Percentiles rank a stretch among this genome's conserved stretches.
Evolutionary conservation across 345 rosid genomes (phyloP).

Genomic region (Ceriops zippeliana): DNA sequence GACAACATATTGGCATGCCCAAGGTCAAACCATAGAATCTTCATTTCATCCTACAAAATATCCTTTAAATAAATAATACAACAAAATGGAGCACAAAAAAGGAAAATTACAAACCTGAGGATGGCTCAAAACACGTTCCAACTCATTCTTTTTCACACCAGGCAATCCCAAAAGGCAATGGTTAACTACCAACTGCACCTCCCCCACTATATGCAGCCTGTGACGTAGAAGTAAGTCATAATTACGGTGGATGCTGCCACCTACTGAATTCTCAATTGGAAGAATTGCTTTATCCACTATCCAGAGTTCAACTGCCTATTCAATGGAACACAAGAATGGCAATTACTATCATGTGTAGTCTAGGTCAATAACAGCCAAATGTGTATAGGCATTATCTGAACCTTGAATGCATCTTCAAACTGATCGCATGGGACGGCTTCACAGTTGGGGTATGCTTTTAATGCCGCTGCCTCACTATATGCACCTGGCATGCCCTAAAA

Average conservation of each 20-base stretch:
- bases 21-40: not conserved
- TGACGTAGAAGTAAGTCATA: constrained; percentile 93
- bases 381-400: constrained; percentile 19
- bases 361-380: constrained; percentile 10
- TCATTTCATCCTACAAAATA: not conserved
- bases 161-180: constrained; percentile 86
- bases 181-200: constrained; percentile 69
- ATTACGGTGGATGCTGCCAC: constrained; percentile 91
- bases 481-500: constrained; percentile 87
- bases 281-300: constrained; percentile 88
- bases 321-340: constrained; percentile 14
- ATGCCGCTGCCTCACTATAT: constrained; percentile 88
- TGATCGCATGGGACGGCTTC: constrained; percentile 89
- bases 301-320: constrained; percentile 94
- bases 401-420: constrained; percentile 85
- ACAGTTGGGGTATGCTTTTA: constrained; percentile 78
- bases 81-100: not conserved
- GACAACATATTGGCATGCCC: not conserved
- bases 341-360: not conserved
- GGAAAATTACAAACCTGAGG: constrained; percentile 58
- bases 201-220: constrained; percentile 91
- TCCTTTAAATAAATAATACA: constrained; percentile 1
- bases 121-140: constrained; percentile 79
- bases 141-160: constrained; percentile 60
- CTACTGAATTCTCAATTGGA: constrained; percentile 87